Conservation (phyloP, 1,284 basidiomycete genomes). For the Pyrrhoderma noxium region DNA sequence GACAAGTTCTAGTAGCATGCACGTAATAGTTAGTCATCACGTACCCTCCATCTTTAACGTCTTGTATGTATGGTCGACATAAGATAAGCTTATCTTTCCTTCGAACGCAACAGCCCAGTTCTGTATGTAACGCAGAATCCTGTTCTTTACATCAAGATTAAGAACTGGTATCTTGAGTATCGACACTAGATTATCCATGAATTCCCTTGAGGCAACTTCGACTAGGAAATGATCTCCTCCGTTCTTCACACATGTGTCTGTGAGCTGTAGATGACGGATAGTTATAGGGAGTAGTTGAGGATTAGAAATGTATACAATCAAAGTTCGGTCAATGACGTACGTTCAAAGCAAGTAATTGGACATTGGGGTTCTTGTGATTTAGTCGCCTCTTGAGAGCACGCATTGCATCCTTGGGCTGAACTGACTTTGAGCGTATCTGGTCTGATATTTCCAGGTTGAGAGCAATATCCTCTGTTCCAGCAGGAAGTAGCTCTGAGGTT, state of each 20-base stretch:
- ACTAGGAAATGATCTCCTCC: slow-evolving; percentile 88
- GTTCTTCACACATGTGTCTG: slow-evolving; percentile 96
- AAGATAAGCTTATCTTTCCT: slow-evolving; percentile 67
- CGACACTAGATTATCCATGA: slow-evolving; percentile 87
- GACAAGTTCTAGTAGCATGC: not conserved
- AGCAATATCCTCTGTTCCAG: slow-evolving; percentile 83
- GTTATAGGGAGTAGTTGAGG: not conserved
- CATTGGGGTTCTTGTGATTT: slow-evolving; percentile 94
- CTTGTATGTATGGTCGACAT: slow-evolving; percentile 76
- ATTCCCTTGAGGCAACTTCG: slow-evolving; percentile 83
- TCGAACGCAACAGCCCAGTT: slow-evolving; percentile 92
- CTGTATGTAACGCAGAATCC: slow-evolving; percentile 77
- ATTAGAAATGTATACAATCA: slow-evolving; percentile 6
- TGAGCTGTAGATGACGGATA: slow-evolving; percentile 47
- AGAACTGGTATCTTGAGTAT: slow-evolving; percentile 67
- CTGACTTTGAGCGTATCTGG: slow-evolving; percentile 89
- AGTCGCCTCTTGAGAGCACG: slow-evolving; percentile 82
- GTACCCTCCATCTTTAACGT: slow-evolving; percentile 68
- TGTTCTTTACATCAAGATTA: slow-evolving; percentile 80
- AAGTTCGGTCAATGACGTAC: slow-evolving; percentile 40
- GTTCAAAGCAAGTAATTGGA: slow-evolving; percentile 80
- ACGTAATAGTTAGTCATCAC: slow-evolving; percentile 19
- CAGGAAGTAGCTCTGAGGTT: slow-evolving; percentile 81
- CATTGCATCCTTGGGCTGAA: slow-evolving; percentile 82
- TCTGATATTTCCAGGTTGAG: slow-evolving; percentile 95